Percentiles rank a stretch among this genome's conserved stretches.
Conservation (phyloP, 768 basidiomycete species). For the Pisolithus albus region DNA sequence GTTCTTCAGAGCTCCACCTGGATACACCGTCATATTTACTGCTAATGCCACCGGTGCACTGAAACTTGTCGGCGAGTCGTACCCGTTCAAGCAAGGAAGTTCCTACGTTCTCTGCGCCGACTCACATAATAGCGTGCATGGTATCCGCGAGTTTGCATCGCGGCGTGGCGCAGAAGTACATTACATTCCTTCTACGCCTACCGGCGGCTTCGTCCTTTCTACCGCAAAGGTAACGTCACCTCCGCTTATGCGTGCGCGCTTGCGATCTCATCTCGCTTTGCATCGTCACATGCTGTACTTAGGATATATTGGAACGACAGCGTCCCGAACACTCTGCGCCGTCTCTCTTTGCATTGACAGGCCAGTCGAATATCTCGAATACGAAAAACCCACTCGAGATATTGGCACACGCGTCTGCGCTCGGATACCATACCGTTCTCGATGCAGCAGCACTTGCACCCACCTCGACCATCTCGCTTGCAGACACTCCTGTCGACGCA, state of each 20-base stretch:
- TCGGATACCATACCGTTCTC: slow-evolving; percentile 70
- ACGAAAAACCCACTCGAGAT: slow-evolving; percentile 63
- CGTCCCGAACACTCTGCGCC: slow-evolving; percentile 39
- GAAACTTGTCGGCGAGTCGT: slow-evolving; percentile 78
- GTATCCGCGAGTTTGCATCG: slow-evolving; percentile 66
- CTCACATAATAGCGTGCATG: slow-evolving; percentile 81
- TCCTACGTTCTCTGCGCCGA: slow-evolving; percentile 65
- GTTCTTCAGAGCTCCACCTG: slow-evolving; percentile 69
- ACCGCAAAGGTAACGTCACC: slow-evolving; percentile 48
- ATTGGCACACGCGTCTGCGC: slow-evolving; percentile 53
- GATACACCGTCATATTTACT: slow-evolving; percentile 79
- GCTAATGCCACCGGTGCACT: slow-evolving; percentile 73
- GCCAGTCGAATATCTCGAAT: slow-evolving; percentile 78
- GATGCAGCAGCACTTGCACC: slow-evolving; percentile 80
- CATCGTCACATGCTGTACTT: neutral
- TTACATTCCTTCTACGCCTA: slow-evolving; percentile 58
- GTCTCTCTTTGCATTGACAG: slow-evolving; percentile 69
- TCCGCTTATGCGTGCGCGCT: slow-evolving; percentile 16
- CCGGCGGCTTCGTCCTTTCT: slow-evolving; percentile 56
- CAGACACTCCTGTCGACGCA: slow-evolving; percentile 66
- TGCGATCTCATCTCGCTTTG: neutral
- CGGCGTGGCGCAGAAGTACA: slow-evolving; percentile 47
- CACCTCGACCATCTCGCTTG: slow-evolving; percentile 59
- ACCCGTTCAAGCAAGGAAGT: slow-evolving; percentile 56
- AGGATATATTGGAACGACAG: slow-evolving; percentile 52